Evolutionary conservation across 2,329 filamentous ascomycete species (phyloP).

Genomic region (Dothideomycetes sp.): DNA sequence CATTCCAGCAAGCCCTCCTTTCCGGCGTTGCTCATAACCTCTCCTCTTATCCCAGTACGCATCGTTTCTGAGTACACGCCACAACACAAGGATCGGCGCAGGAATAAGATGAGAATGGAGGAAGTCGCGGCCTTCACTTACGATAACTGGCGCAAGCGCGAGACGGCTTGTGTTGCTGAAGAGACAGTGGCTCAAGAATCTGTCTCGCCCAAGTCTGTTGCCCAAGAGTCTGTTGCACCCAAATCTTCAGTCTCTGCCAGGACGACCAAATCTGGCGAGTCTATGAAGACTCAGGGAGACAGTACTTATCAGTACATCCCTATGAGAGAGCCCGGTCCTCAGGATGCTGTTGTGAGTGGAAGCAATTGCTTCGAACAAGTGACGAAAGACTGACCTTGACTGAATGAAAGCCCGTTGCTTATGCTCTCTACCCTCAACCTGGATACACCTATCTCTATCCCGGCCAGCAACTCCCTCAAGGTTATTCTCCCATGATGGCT

Average conservation of each 20-base stretch:
- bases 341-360: slow-evolving; percentile 6
- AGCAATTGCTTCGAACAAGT: neutral
- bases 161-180: neutral
- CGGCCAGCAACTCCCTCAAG: slow-evolving; percentile 1
- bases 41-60: slow-evolving; percentile 3
- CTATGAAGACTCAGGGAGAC: slow-evolving; percentile 10
- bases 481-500: slow-evolving; percentile 2
- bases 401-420: slow-evolving; percentile 8
- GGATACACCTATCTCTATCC: slow-evolving; percentile 8
- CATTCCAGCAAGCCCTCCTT: too few species aligned
- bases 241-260: slow-evolving; percentile 7
- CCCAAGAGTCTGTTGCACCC: slow-evolving; percentile 7
- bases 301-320: slow-evolving; percentile 12
- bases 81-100: too few species aligned
- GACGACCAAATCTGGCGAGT: neutral
- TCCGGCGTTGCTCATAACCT: neutral
- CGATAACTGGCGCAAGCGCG: slow-evolving; percentile 12
- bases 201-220: neutral
- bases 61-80: neutral
- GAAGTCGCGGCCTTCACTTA: slow-evolving; percentile 9
- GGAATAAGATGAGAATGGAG: too few species aligned
- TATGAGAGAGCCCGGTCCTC: slow-evolving; percentile 12
- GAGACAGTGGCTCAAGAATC: slow-evolving; percentile 8
- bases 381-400: neutral
- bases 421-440: slow-evolving; percentile 7